Evolutionary conservation across 345 rosid genomes (phyloP).

Genomic region (Dimocarpus longan): DNA sequence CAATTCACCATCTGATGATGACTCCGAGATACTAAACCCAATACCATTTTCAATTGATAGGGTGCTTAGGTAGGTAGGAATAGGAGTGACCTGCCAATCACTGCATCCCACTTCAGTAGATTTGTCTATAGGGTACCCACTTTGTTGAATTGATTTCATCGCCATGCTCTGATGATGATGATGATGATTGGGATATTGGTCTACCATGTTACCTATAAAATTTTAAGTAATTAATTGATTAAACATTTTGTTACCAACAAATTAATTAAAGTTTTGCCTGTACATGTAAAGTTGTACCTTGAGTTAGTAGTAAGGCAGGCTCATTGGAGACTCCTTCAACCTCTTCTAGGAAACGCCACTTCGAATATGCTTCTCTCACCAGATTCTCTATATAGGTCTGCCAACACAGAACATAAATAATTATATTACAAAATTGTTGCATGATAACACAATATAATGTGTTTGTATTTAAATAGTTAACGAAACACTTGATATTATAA

Average conservation of each 20-base stretch:
- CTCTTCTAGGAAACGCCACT: constrained; percentile 57
- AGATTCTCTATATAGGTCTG: constrained; percentile 50
- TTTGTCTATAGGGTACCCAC: constrained; percentile 23
- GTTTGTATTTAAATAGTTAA: too few relatives aligned
- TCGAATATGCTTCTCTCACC: constrained; percentile 58
- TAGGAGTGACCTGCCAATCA: constrained; percentile 31
- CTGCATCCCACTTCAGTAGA: constrained; percentile 23
- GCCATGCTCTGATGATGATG: constrained; percentile 35
- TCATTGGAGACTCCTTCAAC: constrained; percentile 45
- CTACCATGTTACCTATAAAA: constrained; percentile 45
- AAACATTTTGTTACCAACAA: background rate
- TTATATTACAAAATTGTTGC: background rate
- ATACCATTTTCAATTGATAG: constrained; percentile 21
- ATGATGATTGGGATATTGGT: constrained; percentile 38
- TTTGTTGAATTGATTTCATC: constrained; percentile 33
- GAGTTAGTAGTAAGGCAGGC: constrained; percentile 51
- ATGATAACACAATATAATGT: too few relatives aligned
- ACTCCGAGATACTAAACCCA: constrained; percentile 37
- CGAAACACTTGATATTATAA: too few relatives aligned
- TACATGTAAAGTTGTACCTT: constrained; percentile 38
- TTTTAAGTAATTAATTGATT: too few relatives aligned
- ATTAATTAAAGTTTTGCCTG: too few relatives aligned
- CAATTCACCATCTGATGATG: constrained; percentile 47
- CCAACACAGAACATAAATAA: constrained; percentile 2
- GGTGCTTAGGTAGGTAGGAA: constrained; percentile 9